Evolutionary conservation across 495 filamentous ascomycete species (phyloP).

Genomic region (Hyphodiscus hymeniophilus): DNA sequence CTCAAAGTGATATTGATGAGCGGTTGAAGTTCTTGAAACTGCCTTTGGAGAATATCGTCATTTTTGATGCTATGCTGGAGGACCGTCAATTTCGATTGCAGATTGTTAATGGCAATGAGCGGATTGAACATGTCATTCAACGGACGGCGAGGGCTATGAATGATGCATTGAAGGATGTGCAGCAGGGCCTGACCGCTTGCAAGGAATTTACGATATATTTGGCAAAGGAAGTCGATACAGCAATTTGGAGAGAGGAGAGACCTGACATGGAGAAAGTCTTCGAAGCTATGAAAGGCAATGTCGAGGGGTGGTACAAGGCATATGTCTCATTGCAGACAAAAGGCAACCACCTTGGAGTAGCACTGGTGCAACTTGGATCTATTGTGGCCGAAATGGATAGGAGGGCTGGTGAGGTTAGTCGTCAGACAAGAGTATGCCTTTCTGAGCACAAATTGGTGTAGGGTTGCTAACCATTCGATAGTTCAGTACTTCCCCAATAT

Average conservation of each 20-base stretch:
- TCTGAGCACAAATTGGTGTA: not conserved
- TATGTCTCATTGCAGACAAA: constrained; percentile 62
- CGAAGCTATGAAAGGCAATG: constrained; percentile 74
- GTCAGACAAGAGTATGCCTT: constrained; percentile 44
- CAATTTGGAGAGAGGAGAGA: constrained; percentile 42
- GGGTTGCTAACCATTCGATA: constrained; percentile 10
- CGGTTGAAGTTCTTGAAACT: constrained; percentile 70
- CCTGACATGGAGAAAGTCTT: constrained; percentile 56
- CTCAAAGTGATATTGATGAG: constrained; percentile 63
- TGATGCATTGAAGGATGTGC: constrained; percentile 67
- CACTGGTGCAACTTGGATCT: constrained; percentile 53
- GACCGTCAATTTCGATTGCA: constrained; percentile 72
- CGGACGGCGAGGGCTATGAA: constrained; percentile 68
- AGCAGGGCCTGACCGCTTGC: constrained; percentile 68
- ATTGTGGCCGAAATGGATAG: constrained; percentile 73
- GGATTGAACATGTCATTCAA: constrained; percentile 80
- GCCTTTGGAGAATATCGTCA: constrained; percentile 71
- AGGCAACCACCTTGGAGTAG: constrained; percentile 48
- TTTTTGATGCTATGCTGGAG: constrained; percentile 85
- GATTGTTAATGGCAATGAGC: constrained; percentile 80
- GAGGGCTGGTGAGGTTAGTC: constrained; percentile 64
- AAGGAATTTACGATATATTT: constrained; percentile 72
- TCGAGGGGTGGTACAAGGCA: constrained; percentile 75
- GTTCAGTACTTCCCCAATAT: constrained; percentile 15
- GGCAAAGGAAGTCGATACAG: constrained; percentile 45